phyloP scores from a whole-genome alignment of 306 rosid genomes.

The Rubus parviflorus region DNA sequence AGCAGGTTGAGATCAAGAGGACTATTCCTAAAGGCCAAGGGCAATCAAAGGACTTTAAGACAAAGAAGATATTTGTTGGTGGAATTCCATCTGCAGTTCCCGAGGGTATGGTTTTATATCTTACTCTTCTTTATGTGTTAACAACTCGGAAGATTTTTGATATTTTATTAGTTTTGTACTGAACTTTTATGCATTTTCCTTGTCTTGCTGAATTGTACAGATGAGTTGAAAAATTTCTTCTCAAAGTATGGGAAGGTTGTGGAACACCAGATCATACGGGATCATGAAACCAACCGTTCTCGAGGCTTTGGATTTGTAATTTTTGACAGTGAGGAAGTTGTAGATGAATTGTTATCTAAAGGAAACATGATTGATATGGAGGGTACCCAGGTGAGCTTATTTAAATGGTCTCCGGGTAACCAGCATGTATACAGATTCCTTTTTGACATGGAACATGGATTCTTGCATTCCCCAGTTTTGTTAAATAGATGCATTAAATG shows the following conservation, averaged over 20 bases:
- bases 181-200: background rate
- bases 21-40: slow-evolving; percentile 90
- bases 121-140: background rate
- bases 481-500: slow-evolving; percentile 11
- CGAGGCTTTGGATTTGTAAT: slow-evolving; percentile 93
- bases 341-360: slow-evolving; percentile 71
- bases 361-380: slow-evolving; percentile 96
- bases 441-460: slow-evolving; percentile 32
- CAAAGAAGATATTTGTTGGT: slow-evolving; percentile 91
- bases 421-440: slow-evolving; percentile 25
- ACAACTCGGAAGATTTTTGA: background rate
- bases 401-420: slow-evolving; percentile 27
- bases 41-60: slow-evolving; percentile 73
- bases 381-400: slow-evolving; percentile 89
- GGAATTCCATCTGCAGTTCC: slow-evolving; percentile 73
- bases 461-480: slow-evolving; percentile 6
- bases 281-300: slow-evolving; percentile 80
- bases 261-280: slow-evolving; percentile 87
- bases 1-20: slow-evolving; percentile 88
- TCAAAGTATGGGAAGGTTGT: slow-evolving; percentile 66
- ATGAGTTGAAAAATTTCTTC: slow-evolving; percentile 72
- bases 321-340: slow-evolving; percentile 83
- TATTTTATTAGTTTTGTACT: background rate
- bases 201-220: slow-evolving; percentile 34
- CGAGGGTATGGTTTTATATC: slow-evolving; percentile 52